These are phyloP conservation scores for Debaryomyces robertsiae DNA, from an alignment of 1,139 yeast genomes.

Conservation along the genomic window DNA sequence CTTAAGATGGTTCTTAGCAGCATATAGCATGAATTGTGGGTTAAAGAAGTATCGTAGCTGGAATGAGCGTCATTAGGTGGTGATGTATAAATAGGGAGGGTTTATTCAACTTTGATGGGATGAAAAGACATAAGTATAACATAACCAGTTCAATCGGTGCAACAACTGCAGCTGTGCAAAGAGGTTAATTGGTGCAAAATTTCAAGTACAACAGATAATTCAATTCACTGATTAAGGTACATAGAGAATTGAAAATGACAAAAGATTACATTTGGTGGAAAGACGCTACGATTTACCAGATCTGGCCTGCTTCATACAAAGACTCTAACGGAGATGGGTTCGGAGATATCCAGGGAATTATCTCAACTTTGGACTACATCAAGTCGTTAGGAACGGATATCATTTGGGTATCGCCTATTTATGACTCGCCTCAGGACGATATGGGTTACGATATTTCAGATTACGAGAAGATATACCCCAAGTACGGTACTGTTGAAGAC, in stretches of 20 bases:
- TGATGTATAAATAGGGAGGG: no score
- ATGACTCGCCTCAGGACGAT: conserved; percentile 61
- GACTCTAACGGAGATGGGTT: conserved; percentile 61
- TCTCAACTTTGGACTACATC: conserved; percentile 53
- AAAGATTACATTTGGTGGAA: conserved; percentile 52
- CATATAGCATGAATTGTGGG: no score
- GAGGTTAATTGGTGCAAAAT: no score
- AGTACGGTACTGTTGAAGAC: conserved; percentile 56
- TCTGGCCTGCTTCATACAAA: conserved; percentile 60
- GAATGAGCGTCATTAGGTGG: no score
- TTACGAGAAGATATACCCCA: conserved; percentile 52
- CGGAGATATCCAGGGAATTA: conserved; percentile 59
- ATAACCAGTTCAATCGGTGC: no score
- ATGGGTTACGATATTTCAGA: conserved; percentile 66
- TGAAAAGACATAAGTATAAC: no score
- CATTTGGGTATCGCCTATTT: conserved; percentile 61
- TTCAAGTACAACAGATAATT: no score
- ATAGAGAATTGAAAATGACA: conserved; percentile 14
- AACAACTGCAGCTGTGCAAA: no score
- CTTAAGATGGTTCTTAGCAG: no score
- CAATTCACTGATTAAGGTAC: conserved; percentile 1
- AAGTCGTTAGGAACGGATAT: conserved; percentile 54
- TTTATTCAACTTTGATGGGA: no score
- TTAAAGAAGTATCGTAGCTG: no score
- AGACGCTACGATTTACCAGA: conserved; percentile 56